phyloP scores from a whole-genome alignment of 164 flowering plant genomes.

The Aristolochia contorta region DNA sequence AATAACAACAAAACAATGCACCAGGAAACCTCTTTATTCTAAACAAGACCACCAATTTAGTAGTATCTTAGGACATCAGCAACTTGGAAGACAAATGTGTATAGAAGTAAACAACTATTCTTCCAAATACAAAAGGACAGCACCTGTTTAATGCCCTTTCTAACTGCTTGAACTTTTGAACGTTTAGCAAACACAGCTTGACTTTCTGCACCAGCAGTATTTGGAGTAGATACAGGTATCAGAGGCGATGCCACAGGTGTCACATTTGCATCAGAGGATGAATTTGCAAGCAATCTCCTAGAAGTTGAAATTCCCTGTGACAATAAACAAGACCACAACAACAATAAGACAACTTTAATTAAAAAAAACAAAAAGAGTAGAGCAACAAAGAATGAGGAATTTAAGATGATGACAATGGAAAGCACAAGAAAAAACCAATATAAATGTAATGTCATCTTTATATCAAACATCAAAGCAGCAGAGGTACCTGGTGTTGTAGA shows the following conservation, averaged over 20 bases:
- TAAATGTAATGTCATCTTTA: background rate
- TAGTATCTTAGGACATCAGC: too few relatives aligned
- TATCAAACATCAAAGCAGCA: background rate
- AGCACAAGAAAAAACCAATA: background rate
- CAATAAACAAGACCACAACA: background rate
- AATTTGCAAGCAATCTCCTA: constrained; percentile 44
- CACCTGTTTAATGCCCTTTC: constrained; percentile 78
- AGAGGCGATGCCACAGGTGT: constrained; percentile 61
- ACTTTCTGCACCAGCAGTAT: constrained; percentile 37
- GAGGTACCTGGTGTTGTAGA: constrained; percentile 3
- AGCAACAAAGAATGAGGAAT: background rate
- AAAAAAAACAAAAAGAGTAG: background rate
- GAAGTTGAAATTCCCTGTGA: constrained; percentile 71
- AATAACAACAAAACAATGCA: too few relatives aligned
- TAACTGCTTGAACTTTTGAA: constrained; percentile 68
- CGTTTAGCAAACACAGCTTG: constrained; percentile 47
- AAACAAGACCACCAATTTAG: too few relatives aligned
- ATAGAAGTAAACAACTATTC: too few relatives aligned
- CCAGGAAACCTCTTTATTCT: too few relatives aligned
- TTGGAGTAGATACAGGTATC: constrained; percentile 32
- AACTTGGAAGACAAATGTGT: too few relatives aligned
- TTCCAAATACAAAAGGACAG: too few relatives aligned
- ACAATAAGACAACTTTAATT: background rate
- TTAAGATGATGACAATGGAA: background rate
- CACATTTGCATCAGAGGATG: constrained; percentile 21